These are phyloP conservation scores for Ceratocystis huliohia DNA, from an alignment of 2,329 filamentous ascomycete genomes.

Conservation along the genomic window DNA sequence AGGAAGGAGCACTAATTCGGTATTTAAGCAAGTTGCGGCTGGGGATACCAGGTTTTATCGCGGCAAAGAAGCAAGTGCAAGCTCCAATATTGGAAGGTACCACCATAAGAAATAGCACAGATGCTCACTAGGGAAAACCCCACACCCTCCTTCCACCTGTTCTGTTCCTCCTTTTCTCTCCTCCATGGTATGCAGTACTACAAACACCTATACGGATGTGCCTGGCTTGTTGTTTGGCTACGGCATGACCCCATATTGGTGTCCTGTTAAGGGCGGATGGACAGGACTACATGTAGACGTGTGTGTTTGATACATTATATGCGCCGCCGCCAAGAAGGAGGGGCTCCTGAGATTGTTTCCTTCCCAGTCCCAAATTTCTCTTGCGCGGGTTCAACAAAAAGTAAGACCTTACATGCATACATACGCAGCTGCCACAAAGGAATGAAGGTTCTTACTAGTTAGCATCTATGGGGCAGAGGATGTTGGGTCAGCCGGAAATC, in stretches of 20 bases:
- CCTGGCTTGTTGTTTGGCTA: not conserved
- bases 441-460: not conserved
- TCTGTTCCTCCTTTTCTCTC: too few relatives aligned
- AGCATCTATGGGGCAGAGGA: not conserved
- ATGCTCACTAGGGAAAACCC: not conserved
- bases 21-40: slow-evolving; percentile 16
- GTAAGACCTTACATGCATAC: not conserved
- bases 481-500: too few relatives aligned
- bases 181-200: not conserved
- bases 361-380: not conserved
- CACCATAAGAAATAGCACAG: not conserved
- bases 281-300: not conserved
- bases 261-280: not conserved
- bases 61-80: slow-evolving; percentile 13
- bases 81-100: slow-evolving; percentile 17
- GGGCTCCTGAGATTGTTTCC: not conserved
- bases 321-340: not conserved
- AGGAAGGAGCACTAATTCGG: slow-evolving; percentile 14
- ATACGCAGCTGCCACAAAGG: not conserved
- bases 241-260: not conserved
- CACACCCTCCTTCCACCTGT: not conserved
- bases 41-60: slow-evolving; percentile 1
- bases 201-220: not conserved
- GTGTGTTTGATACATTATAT: not conserved
- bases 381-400: not conserved